phyloP scores from a whole-genome alignment of 2,329 filamentous ascomycete genomes.

The Colletotrichum sp. region DNA sequence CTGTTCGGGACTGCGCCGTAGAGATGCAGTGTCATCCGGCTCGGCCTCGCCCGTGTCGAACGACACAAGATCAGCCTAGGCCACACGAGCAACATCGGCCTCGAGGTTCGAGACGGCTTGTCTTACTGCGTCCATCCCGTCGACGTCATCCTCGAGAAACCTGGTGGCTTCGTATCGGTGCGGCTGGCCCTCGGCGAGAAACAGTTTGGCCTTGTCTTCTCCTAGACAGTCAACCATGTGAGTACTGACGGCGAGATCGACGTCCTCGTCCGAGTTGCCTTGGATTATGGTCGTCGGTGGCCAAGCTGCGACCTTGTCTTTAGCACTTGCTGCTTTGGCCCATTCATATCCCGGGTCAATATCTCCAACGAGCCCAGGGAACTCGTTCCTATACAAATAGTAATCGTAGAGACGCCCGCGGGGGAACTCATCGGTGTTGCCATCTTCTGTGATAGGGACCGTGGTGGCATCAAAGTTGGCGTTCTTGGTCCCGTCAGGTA shows the following conservation, averaged over 20 bases:
- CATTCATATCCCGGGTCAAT: constrained; percentile 37
- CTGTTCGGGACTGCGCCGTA: not conserved
- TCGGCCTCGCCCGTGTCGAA: not conserved
- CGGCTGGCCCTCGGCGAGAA: constrained; percentile 28
- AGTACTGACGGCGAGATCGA: constrained; percentile 31
- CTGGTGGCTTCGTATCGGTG: constrained; percentile 34
- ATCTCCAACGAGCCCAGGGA: constrained; percentile 28
- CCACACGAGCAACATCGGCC: not conserved
- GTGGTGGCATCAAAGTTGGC: not conserved
- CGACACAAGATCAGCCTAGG: not conserved
- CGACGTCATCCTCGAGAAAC: constrained; percentile 33
- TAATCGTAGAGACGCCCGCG: constrained; percentile 36
- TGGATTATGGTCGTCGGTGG: constrained; percentile 39
- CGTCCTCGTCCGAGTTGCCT: constrained; percentile 32
- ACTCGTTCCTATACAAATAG: constrained; percentile 35
- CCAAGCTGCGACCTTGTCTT: constrained; percentile 28
- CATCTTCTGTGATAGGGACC: not conserved
- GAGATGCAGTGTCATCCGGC: not conserved
- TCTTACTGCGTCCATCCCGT: constrained; percentile 31
- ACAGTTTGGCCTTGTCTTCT: constrained; percentile 27
- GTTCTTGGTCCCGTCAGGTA: constrained; percentile 30
- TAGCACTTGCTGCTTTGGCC: constrained; percentile 20
- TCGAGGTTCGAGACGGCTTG: constrained; percentile 28
- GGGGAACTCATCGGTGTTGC: not conserved
- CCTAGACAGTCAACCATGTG: constrained; percentile 31